Evolutionary conservation across 2,329 filamentous ascomycete genomes (phyloP).

Genomic region (Fusarium goolgardi): DNA sequence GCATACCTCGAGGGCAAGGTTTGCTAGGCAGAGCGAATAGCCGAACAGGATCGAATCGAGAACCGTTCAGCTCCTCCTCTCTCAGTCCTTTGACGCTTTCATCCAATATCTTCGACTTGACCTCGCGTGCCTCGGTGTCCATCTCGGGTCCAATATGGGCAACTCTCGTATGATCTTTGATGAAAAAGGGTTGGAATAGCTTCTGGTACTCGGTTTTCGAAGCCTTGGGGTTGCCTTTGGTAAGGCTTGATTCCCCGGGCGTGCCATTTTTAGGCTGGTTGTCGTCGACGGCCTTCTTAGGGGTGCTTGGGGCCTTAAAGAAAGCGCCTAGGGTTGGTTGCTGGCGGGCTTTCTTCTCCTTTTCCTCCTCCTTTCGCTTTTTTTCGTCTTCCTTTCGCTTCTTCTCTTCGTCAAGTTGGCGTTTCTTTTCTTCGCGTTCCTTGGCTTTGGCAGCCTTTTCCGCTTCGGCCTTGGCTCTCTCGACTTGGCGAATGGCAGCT

Average conservation of each 20-base stretch:
- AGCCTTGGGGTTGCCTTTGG: constrained; percentile 28
- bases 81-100: constrained; percentile 62
- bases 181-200: constrained; percentile 83
- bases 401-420: constrained; percentile 53
- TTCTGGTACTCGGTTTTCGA: constrained; percentile 69
- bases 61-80: constrained; percentile 54
- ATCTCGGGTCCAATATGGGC: constrained; percentile 69
- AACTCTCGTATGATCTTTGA: constrained; percentile 78
- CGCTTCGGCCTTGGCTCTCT: constrained; percentile 50
- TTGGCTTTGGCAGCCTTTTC: constrained; percentile 55
- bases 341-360: constrained; percentile 62
- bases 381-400: constrained; percentile 56
- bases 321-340: constrained; percentile 62
- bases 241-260: constrained; percentile 45
- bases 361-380: constrained; percentile 62
- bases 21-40: constrained; percentile 60
- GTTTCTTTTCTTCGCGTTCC: constrained; percentile 55
- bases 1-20: constrained; percentile 58
- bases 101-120: constrained; percentile 64
- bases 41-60: constrained; percentile 58
- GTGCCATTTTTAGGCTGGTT: constrained; percentile 46
- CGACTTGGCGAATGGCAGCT: constrained; percentile 42
- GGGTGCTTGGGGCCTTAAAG: constrained; percentile 56
- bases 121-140: constrained; percentile 66
- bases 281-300: constrained; percentile 57